Percentiles rank a stretch among this genome's conserved stretches.
Evolutionary conservation across 345 rosid genomes (phyloP).

Genomic region (Physaria fendleri): DNA sequence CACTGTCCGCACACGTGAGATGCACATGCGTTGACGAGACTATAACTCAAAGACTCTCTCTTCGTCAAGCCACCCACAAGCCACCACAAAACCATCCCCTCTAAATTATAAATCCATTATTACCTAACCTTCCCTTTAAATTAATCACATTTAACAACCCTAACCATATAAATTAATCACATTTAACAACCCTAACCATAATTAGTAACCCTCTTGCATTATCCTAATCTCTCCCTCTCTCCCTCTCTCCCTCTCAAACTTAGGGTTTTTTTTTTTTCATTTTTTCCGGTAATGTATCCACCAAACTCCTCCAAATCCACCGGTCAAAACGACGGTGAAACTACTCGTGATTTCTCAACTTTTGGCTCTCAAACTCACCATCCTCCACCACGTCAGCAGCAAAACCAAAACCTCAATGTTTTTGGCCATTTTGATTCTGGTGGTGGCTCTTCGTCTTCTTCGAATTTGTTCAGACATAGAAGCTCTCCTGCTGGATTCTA

Average conservation of each 20-base stretch:
- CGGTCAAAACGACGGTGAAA: slow-evolving; percentile 4
- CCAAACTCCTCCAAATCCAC: slow-evolving; percentile 24
- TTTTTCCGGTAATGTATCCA: too few relatives aligned
- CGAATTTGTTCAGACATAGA: slow-evolving; percentile 62
- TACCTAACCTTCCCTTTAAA: neutral
- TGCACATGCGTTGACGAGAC: too few relatives aligned
- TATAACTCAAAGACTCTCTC: too few relatives aligned
- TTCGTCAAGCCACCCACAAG: slow-evolving; percentile 9
- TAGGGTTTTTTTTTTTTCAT: too few relatives aligned
- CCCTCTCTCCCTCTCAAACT: too few relatives aligned
- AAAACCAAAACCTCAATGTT: slow-evolving; percentile 8
- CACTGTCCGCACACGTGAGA: too few relatives aligned
- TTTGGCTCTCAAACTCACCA: slow-evolving; percentile 19
- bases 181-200: too few relatives aligned
- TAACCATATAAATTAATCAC: too few relatives aligned
- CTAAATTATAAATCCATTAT: too few relatives aligned
- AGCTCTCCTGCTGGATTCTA: slow-evolving; percentile 96
- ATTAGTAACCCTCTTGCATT: slow-evolving; percentile 23
- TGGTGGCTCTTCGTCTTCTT: slow-evolving; percentile 39
- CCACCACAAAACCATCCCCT: too few relatives aligned
- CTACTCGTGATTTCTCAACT: slow-evolving; percentile 31
- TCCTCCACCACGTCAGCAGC: slow-evolving; percentile 6
- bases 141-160: neutral
- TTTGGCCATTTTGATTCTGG: slow-evolving; percentile 34
- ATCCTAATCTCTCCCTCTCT: too few relatives aligned